Evolutionary conservation across 495 filamentous ascomycete genomes (phyloP), one percentile per base, ranked within the genome.

Genomic region (Penicillium lagena): DNA sequence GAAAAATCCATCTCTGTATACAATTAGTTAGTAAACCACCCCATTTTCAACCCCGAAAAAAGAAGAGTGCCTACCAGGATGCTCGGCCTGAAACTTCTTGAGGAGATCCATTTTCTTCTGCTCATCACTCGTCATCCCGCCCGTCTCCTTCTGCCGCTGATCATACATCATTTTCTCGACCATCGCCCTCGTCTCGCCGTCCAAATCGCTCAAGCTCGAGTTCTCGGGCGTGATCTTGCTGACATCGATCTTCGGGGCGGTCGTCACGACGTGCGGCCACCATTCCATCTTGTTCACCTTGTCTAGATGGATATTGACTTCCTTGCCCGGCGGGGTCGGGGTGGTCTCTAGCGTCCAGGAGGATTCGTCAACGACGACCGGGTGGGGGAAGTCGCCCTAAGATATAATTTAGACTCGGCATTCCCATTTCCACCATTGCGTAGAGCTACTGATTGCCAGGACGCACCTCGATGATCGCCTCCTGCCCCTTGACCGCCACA

Each of bases 91-190:
- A 66, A 97, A 98, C 65, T 90, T 89, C 74, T 86, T 84, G 63
- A 98, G 62, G 58, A 97, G 81, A 32, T 96, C 94, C 67, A 77
- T 63, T 79, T 98, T 97, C 73, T 84, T 82, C 72, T 90, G 79
- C 70, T 98, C 91, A 49, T 97, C 93, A 49, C 86, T 93, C 15
- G 81, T 87, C 54, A 86, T 85, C 60, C 82, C 78, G 7, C 93
- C 93, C 68, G 79, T 73, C 75, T 96, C 93, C 80, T 97, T 97
- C 76, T 96, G 90, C 37, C 86, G 75, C 77, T 98, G 93, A 70
- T 98, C 93, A 55, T 76, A 98, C 93, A 98, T 98, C 93, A 98
- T 97, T 79, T 98, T 98, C 82, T 98, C 93, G 35, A 98, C 93
- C 91, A 98, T 96, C n/a, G 80, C 74, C 47, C 93, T 77, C 49